phyloP scores from a whole-genome alignment of 176 grass and related monocot genomes.

The Puccinellia tenuiflora region DNA sequence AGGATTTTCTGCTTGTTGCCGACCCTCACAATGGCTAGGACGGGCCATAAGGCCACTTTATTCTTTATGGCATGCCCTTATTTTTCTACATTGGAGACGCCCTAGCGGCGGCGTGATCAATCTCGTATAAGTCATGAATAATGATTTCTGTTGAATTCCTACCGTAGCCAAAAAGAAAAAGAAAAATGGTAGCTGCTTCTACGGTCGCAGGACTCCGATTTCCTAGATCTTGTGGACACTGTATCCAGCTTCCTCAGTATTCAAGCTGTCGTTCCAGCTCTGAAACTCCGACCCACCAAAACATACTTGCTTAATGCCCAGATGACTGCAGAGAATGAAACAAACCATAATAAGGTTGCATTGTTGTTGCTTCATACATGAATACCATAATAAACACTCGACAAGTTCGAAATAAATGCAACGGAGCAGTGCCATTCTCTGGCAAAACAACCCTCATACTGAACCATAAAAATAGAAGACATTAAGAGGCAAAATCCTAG shows the following conservation, averaged over 20 bases:
- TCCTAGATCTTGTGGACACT: conserved; percentile 67
- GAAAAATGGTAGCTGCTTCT: conserved; percentile 11
- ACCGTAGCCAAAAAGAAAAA: not conserved
- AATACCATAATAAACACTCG: conserved; percentile 5
- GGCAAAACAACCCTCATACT: not conserved
- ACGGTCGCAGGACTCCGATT: conserved; percentile 3
- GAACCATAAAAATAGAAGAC: not conserved
- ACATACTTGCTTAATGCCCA: conserved; percentile 82
- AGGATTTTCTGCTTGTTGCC: too few species aligned
- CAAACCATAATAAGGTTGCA: conserved; percentile 27
- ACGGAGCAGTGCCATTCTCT: not conserved
- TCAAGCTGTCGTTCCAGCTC: conserved; percentile 76
- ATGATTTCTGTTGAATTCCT: not conserved
- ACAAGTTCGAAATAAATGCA: not conserved
- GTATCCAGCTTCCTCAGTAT: conserved; percentile 67
- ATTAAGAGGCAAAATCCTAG: not conserved
- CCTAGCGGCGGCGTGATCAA: not conserved
- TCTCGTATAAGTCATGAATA: not conserved
- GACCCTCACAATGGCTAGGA: too few species aligned
- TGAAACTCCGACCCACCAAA: conserved; percentile 76
- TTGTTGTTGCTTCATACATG: not conserved
- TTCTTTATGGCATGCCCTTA: too few species aligned
- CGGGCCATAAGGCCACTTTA: too few species aligned
- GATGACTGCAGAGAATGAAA: conserved; percentile 48
- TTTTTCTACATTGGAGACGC: too few species aligned